A percentile compares a stretch with the other conserved stretches of the same genome.
Evolutionary conservation across 495 filamentous ascomycete species (phyloP).

Genomic region (Aspergillus indologenus): DNA sequence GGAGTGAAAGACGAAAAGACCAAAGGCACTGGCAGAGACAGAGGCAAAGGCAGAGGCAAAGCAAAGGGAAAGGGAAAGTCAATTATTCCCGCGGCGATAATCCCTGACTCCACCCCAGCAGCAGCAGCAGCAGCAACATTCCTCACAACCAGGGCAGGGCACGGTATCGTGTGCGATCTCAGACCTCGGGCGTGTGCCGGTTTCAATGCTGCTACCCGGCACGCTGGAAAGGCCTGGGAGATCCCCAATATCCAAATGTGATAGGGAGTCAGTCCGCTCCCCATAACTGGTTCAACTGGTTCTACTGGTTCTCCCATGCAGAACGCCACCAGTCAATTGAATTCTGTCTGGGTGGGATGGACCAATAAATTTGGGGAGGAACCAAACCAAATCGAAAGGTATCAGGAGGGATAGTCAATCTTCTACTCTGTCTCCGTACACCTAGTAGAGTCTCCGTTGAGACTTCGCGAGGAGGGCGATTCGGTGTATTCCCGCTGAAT

Average conservation of each 20-base stretch:
- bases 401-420: constrained; percentile 9
- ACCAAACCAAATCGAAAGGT: not conserved
- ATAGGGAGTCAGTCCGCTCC: constrained; percentile 5
- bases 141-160: constrained; percentile 13
- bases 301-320: not conserved
- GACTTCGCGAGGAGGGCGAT: not conserved
- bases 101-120: constrained; percentile 8
- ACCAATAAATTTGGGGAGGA: not conserved
- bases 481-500: constrained; percentile 14
- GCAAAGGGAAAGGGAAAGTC: constrained; percentile 1
- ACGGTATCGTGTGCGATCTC: constrained; percentile 18
- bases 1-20: no score
- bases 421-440: no score
- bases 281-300: no score
- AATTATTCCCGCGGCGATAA: not conserved
- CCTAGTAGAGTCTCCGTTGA: no score
- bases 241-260: not conserved
- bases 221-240: not conserved
- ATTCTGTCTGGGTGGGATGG: constrained; percentile 1
- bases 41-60: not conserved
- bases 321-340: constrained; percentile 1
- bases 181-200: constrained; percentile 2
- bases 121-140: constrained; percentile 18
- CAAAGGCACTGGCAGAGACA: no score
- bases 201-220: constrained; percentile 15